Conservation (phyloP, 306 rosid genomes). For the Lathyrus oleraceus region DNA sequence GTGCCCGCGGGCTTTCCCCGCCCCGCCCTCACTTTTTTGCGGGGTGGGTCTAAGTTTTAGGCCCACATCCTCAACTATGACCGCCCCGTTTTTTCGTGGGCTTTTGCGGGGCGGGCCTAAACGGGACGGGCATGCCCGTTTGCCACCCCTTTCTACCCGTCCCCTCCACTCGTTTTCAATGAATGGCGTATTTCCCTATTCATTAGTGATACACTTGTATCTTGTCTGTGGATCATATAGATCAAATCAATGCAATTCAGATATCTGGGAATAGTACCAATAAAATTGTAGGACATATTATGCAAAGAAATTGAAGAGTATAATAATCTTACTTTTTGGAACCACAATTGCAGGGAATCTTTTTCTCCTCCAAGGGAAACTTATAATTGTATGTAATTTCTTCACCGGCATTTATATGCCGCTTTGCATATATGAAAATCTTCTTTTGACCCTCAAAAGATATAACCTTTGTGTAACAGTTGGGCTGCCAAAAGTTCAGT, state of each 20-base stretch:
- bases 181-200: not conserved
- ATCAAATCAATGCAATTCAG: constrained; percentile 5
- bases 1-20: no score
- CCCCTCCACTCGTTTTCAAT: not conserved
- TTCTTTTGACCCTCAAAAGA: constrained; percentile 90
- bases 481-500: constrained; percentile 71
- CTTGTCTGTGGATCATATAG: not conserved
- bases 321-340: constrained; percentile 69
- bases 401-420: constrained; percentile 88
- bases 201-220: not conserved
- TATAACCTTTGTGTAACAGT: constrained; percentile 96
- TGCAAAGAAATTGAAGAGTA: constrained; percentile 11
- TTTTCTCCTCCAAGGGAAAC: constrained; percentile 98
- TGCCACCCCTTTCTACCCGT: no score
- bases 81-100: no score
- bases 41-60: no score
- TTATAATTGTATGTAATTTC: constrained; percentile 94
- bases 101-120: no score
- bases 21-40: no score
- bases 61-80: no score
- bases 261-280: not conserved
- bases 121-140: no score
- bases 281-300: constrained; percentile 22
- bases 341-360: constrained; percentile 96
- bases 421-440: constrained; percentile 90